Evolutionary conservation across 2,329 filamentous ascomycete genomes (phyloP), one percentile per base, ranked within the genome.

Genomic region (Tothia fuscella): DNA sequence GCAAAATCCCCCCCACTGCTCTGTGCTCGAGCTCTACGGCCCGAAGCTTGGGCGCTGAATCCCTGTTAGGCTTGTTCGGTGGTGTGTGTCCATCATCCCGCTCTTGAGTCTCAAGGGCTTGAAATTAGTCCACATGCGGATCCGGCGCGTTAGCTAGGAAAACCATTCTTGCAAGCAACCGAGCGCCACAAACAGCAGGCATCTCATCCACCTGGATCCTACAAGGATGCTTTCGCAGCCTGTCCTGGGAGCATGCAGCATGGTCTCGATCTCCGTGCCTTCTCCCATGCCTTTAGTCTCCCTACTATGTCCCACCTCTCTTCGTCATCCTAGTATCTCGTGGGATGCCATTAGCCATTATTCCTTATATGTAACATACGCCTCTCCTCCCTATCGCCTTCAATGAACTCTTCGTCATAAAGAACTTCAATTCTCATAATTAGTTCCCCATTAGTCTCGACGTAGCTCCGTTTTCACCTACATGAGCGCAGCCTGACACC

Each of bases 201-300:
- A 25, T 37, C 19, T 26, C 35, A 37, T 26, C n/a, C 35, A 37
- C 35, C 35, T 37, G 35, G 35, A 37, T 37, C 35, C 25, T 37
- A 25, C 35, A 37, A 25, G 22, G 35, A 4, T n/a, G n/a, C n/a
- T n/a, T n/a, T n/a, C n/a, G n/a, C 35, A 25, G 35, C 35, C 28
- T 20, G 35, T 37, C 35, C 35, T 37, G 35, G 34, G 22, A 37
- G 21, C 35, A 17, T 21, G 22, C 25, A 9, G 29, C 30, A 21
- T 31, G 39, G 26, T 41, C 39, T 41, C 39, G 39, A 41, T 41
- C 39, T 41, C 39, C 39, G 39, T 41, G 39, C 39, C 35, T 10
- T 24, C 35, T 37, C 35, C 35, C 35, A 21, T 25, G 21, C 20
- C 35, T 17, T 20, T 37, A 25, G n/a, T n/a, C 35, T 37, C 25